Evolutionary conservation across 2,329 filamentous ascomycete genomes (phyloP), one percentile per base, ranked within the genome.

Genomic region (Xylaria sp.): DNA sequence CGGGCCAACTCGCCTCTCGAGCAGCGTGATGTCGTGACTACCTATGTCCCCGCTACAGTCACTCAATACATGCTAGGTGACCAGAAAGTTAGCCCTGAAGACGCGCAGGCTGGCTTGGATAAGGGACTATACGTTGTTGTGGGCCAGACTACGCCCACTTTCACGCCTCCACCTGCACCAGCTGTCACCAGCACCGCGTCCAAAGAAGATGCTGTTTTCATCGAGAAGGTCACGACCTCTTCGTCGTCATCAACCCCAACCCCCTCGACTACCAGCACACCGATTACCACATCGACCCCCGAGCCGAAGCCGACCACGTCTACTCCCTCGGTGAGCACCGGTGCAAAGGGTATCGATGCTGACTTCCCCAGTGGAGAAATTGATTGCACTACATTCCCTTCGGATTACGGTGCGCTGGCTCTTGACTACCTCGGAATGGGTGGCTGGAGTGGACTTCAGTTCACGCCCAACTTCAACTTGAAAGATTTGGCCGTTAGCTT

Each of bases 391-490:
- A 78, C 84, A 1, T 97, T 98, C 84, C 94, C 94, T 18, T 90
- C 89, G 2, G 84, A 88, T 0, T 98, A 97, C 77, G 96, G 96
- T 74, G 92, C 94, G 1, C 77, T 97, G 54, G 63, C 88, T 58
- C 82, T 96, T 35, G 78, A 86, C 64, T 95, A 91, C 85, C 85
- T 94, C 29, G 85, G 86, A 21, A 82, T 93, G 8, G 87, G 84
- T 69, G 94, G 93, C 71, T 99, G 90, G 91, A 90, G 88, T 72
- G 93, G 94, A 77, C 85, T 98, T 69, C 94, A 97, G 81, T 84
- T 85, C 62, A 81, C 84, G 16, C 85, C 86, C 63, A 82, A 84
- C 69, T 90, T 84, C 77, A 81, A 79, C n/a, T 66, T 82, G 32
- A 35, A 47, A 6, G 84, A 84, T 55, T 76, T 83, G 16, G 77